Evolutionary conservation across 2,329 filamentous ascomycete genomes (phyloP).

Genomic region (Arthrobotrys musiformis): DNA sequence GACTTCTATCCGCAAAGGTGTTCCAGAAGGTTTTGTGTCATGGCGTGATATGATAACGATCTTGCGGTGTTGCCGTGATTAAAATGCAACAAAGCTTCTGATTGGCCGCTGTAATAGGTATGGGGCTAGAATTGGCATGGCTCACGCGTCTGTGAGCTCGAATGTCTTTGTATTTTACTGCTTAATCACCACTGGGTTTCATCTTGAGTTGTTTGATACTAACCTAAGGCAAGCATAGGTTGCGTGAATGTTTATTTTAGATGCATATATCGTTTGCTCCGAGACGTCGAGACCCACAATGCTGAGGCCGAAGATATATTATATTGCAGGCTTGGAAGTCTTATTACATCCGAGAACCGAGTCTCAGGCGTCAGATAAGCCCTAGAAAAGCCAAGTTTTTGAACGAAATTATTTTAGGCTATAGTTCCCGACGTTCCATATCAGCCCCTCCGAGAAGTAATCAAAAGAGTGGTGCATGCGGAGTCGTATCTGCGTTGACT

Average conservation of each 20-base stretch:
- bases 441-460: background rate
- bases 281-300: background rate
- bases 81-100: slow-evolving; percentile 1
- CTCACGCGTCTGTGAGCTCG: background rate
- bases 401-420: background rate
- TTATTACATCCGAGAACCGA: background rate
- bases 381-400: background rate
- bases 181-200: background rate
- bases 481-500: background rate
- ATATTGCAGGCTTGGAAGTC: background rate
- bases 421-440: background rate
- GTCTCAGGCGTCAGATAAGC: background rate
- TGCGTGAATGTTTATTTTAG: background rate
- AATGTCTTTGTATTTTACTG: background rate
- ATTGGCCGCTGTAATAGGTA: background rate
- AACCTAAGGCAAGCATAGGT: background rate
- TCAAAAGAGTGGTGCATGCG: background rate
- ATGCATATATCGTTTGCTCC: background rate
- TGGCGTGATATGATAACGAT: background rate
- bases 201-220: background rate
- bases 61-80: background rate
- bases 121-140: background rate
- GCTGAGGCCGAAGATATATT: background rate
- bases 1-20: background rate
- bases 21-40: background rate